Conservation (phyloP, 345 rosid species). For the Eucalyptus erythrocorys region DNA sequence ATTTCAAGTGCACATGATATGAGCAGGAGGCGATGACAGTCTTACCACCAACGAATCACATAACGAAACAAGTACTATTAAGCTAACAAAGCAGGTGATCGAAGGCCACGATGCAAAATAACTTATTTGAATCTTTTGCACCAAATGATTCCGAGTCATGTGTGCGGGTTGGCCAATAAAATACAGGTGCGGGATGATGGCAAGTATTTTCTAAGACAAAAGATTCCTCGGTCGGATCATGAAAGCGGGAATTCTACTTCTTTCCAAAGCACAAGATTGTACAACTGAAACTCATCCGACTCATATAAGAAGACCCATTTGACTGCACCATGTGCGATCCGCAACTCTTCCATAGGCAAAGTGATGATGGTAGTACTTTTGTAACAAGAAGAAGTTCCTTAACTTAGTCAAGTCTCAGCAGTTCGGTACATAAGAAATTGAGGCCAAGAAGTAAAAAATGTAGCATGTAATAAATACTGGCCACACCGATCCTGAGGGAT, state of each 20-base stretch:
- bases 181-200: no score
- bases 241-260: neutral
- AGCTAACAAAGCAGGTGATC: no score
- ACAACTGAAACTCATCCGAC: neutral
- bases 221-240: neutral
- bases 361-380: neutral
- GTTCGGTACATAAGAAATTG: neutral
- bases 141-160: no score
- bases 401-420: neutral
- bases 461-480: neutral
- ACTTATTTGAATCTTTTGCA: no score
- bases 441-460: neutral
- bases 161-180: no score
- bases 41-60: no score
- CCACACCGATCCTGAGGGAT: neutral
- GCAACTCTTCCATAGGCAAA: neutral
- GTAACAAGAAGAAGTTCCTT: no score
- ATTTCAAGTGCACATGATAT: no score
- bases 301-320: neutral
- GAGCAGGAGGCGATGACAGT: no score
- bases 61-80: no score
- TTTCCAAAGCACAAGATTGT: neutral
- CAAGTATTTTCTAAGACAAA: no score
- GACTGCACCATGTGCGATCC: neutral
- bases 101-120: no score